Percentiles rank a stretch among this genome's conserved stretches.
Conservation (phyloP, 2,329 filamentous ascomycete genomes). For the Dothistroma septosporum region DNA sequence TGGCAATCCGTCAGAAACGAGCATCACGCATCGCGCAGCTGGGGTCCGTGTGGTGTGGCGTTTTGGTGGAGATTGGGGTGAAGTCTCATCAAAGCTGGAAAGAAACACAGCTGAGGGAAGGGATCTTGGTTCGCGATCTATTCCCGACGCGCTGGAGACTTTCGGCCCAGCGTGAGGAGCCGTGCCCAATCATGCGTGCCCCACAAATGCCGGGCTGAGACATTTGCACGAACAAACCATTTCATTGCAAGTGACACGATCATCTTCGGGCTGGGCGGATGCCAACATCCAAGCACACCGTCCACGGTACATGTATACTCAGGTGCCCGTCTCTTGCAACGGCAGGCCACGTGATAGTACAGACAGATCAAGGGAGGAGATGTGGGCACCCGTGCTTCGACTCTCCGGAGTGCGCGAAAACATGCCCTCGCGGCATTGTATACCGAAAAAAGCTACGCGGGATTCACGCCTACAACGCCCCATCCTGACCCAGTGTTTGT, state of each 20-base stretch:
- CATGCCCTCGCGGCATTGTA: background rate
- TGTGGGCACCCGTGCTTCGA: background rate
- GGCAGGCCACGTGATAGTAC: background rate
- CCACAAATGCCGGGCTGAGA: too few species aligned
- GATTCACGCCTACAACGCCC: too few species aligned
- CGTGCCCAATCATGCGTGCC: background rate
- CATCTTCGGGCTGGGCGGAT: background rate
- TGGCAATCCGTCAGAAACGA: background rate
- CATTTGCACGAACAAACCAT: background rate
- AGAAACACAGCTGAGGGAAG: background rate
- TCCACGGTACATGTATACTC: background rate
- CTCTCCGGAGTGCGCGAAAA: background rate
- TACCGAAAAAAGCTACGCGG: background rate
- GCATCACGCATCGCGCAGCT: slow-evolving; percentile 1
- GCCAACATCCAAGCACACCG: background rate
- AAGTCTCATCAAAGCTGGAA: background rate
- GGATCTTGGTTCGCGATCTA: background rate
- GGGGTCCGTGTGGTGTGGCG: background rate
- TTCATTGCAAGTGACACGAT: background rate
- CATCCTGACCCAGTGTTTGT: too few species aligned
- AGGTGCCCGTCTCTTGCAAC: background rate
- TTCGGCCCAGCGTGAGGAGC: background rate
- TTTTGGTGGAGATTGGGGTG: background rate
- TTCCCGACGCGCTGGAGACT: background rate
- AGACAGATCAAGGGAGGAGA: background rate